phyloP scores from a whole-genome alignment of 1,284 basidiomycete genomes.

The Coniferiporia sulphurascens region DNA sequence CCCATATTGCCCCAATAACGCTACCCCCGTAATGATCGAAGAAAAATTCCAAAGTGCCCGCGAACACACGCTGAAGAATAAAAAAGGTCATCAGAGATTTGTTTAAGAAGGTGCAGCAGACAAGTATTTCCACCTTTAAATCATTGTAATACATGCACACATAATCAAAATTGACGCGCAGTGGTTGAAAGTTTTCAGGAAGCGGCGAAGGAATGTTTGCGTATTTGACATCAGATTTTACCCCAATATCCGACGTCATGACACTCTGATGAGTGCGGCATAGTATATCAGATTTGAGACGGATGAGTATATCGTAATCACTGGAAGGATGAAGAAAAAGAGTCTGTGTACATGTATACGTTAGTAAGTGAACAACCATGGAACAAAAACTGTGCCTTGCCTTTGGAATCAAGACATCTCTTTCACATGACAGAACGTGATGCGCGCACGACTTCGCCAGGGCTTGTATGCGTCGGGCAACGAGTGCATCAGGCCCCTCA shows the following conservation, averaged over 20 bases:
- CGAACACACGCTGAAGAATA: slow-evolving; percentile 57
- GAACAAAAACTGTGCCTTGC: slow-evolving; percentile 32
- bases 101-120: slow-evolving; percentile 10
- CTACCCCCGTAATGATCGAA: slow-evolving; percentile 81
- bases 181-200: slow-evolving; percentile 28
- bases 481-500: slow-evolving; percentile 56
- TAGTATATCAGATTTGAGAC: slow-evolving; percentile 60
- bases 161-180: slow-evolving; percentile 79
- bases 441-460: slow-evolving; percentile 72
- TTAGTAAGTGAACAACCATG: neutral
- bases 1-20: slow-evolving; percentile 83
- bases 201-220: slow-evolving; percentile 38
- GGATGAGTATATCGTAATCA: slow-evolving; percentile 85
- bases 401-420: slow-evolving; percentile 44
- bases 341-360: slow-evolving; percentile 38
- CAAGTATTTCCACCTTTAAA: slow-evolving; percentile 50
- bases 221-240: slow-evolving; percentile 45
- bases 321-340: slow-evolving; percentile 81
- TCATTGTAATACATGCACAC: slow-evolving; percentile 65
- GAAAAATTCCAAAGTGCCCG: slow-evolving; percentile 81
- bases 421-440: slow-evolving; percentile 42
- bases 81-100: neutral
- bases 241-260: slow-evolving; percentile 40
- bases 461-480: slow-evolving; percentile 64
- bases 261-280: slow-evolving; percentile 74